Evolutionary conservation across 768 basidiomycete genomes (phyloP).

Genomic region (Boletus sp.): DNA sequence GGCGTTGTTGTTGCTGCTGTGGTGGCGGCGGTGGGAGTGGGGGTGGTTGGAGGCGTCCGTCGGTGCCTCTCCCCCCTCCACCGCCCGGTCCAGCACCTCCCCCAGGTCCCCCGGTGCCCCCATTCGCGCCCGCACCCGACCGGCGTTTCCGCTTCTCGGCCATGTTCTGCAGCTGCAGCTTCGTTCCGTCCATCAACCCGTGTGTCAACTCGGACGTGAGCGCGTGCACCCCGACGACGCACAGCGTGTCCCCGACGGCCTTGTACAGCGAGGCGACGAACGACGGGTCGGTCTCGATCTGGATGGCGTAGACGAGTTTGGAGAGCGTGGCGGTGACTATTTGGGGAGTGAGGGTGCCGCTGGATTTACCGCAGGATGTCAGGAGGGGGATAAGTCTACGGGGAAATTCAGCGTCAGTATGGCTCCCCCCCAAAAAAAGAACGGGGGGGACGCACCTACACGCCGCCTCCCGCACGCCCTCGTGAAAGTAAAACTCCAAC

Average conservation of each 20-base stretch:
- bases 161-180: slow-evolving; percentile 63
- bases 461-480: slow-evolving; percentile 77
- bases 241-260: slow-evolving; percentile 59
- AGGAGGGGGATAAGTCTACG: slow-evolving; percentile 69
- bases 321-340: slow-evolving; percentile 69
- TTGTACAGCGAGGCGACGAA: slow-evolving; percentile 78
- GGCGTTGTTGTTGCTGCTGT: no score
- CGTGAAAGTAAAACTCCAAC: slow-evolving; percentile 76
- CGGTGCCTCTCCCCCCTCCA: neutral
- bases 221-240: slow-evolving; percentile 52
- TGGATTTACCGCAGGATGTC: slow-evolving; percentile 62
- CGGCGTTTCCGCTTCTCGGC: slow-evolving; percentile 67
- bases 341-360: slow-evolving; percentile 58
- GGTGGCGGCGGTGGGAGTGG: no score
- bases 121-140: slow-evolving; percentile 25
- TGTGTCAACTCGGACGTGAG: slow-evolving; percentile 53
- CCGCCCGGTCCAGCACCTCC: neutral
- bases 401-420: neutral
- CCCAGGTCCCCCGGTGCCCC: neutral
- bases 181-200: slow-evolving; percentile 63
- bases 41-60: neutral
- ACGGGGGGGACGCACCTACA: slow-evolving; percentile 65
- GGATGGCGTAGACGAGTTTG: slow-evolving; percentile 61
- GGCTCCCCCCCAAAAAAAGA: neutral
- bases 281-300: slow-evolving; percentile 66